phyloP scores from a whole-genome alignment of 495 filamentous ascomycete species.

The Aspergillus avenaceus region DNA sequence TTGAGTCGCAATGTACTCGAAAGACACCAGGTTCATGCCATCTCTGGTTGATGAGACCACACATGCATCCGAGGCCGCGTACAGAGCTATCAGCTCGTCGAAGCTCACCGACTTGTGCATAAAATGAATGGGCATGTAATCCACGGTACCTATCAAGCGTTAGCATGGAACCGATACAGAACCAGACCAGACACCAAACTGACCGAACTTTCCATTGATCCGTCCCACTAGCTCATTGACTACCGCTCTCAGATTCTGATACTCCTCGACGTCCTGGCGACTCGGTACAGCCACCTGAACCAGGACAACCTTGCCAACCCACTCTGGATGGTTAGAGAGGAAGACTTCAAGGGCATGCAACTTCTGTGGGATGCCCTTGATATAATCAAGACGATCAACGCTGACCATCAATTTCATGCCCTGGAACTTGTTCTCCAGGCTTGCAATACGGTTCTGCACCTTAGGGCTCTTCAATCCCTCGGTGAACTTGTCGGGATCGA shows the following conservation, averaged over 20 bases:
- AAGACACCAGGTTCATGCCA: slow-evolving; percentile 97
- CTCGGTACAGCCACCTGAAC: slow-evolving; percentile 95
- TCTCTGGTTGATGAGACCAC: slow-evolving; percentile 92
- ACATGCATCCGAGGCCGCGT: slow-evolving; percentile 90
- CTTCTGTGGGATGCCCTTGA: slow-evolving; percentile 97
- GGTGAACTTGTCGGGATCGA: slow-evolving; percentile 92
- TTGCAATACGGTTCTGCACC: slow-evolving; percentile 82
- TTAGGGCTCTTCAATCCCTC: slow-evolving; percentile 79
- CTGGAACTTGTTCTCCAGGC: slow-evolving; percentile 84
- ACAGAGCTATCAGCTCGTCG: slow-evolving; percentile 91
- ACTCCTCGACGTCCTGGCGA: slow-evolving; percentile 93
- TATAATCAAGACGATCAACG: slow-evolving; percentile 94
- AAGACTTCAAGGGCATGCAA: slow-evolving; percentile 94
- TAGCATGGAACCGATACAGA: neutral
- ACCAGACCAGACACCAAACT: slow-evolving; percentile 7
- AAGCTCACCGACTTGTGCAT: slow-evolving; percentile 92
- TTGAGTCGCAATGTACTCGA: slow-evolving; percentile 95
- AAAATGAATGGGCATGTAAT: slow-evolving; percentile 98
- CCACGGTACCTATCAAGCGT: slow-evolving; percentile 63
- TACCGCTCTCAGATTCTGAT: slow-evolving; percentile 88
- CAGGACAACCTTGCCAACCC: slow-evolving; percentile 96
- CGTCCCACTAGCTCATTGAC: slow-evolving; percentile 93
- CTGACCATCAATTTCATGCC: slow-evolving; percentile 95
- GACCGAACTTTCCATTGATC: slow-evolving; percentile 91
- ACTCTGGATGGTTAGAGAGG: slow-evolving; percentile 92